These are phyloP conservation scores for Annona cherimola DNA, from an alignment of 164 flowering plant genomes.

Conservation along the genomic window DNA sequence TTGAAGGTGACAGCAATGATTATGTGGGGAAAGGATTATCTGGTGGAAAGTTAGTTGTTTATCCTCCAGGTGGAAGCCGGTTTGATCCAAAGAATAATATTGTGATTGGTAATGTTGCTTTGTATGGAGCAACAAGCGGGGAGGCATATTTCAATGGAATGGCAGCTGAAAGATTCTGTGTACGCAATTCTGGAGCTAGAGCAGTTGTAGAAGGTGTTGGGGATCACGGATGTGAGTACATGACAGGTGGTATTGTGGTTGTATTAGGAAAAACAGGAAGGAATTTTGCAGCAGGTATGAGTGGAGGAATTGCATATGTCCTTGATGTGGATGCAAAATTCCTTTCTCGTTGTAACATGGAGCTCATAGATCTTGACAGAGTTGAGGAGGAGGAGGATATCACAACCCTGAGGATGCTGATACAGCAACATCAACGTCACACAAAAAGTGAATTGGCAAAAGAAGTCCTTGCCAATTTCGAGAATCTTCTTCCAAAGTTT, in stretches of 20 bases:
- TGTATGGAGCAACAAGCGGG: slow-evolving; percentile 90
- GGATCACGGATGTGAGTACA: slow-evolving; percentile 99
- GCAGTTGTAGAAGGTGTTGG: slow-evolving; percentile 99
- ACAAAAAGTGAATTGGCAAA: slow-evolving; percentile 76
- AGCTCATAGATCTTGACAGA: slow-evolving; percentile 94
- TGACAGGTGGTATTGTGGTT: slow-evolving; percentile 97
- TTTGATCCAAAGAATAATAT: slow-evolving; percentile 98
- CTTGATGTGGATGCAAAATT: slow-evolving; percentile 77
- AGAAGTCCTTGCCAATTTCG: slow-evolving; percentile 78
- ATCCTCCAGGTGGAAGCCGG: slow-evolving; percentile 76
- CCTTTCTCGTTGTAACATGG: slow-evolving; percentile 74
- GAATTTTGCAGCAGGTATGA: slow-evolving; percentile 99
- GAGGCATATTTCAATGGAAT: slow-evolving; percentile 98
- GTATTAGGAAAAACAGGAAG: slow-evolving; percentile 96
- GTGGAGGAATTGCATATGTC: slow-evolving; percentile 97
- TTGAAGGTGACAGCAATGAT: slow-evolving; percentile 98
- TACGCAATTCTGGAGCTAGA: slow-evolving; percentile 92
- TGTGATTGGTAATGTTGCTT: slow-evolving; percentile 96
- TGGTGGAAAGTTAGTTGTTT: slow-evolving; percentile 94
- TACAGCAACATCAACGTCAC: slow-evolving; percentile 96
- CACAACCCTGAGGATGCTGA: slow-evolving; percentile 77
- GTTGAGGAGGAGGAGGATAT: slow-evolving; percentile 94
- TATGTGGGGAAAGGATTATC: slow-evolving; percentile 99
- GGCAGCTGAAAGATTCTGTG: slow-evolving; percentile 99
- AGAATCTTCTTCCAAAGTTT: slow-evolving; percentile 72